Evolutionary conservation across 164 flowering plant genomes (phyloP).

Genomic region (Stephania japonica): DNA sequence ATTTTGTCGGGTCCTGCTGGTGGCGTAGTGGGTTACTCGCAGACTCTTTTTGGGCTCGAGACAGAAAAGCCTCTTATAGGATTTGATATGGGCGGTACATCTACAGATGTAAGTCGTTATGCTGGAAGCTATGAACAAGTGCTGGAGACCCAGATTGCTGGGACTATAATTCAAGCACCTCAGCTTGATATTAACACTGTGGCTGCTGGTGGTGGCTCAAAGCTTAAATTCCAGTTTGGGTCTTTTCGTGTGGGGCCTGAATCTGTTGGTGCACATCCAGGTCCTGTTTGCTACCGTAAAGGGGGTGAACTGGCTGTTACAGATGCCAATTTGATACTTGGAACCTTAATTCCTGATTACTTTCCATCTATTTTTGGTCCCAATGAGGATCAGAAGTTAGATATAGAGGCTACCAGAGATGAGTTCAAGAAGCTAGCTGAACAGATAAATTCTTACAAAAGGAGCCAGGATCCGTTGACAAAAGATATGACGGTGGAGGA

Average conservation of each 20-base stretch:
- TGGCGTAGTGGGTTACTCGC: constrained; percentile 97
- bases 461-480: constrained; percentile 58
- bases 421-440: constrained; percentile 74
- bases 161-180: constrained; percentile 94
- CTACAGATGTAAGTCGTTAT: constrained; percentile 95
- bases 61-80: constrained; percentile 92
- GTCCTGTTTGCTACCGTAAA: constrained; percentile 95
- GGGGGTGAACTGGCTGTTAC: constrained; percentile 96
- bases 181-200: constrained; percentile 97
- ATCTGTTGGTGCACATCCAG: constrained; percentile 98
- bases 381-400: constrained; percentile 78
- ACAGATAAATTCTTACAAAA: constrained; percentile 62
- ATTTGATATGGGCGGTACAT: constrained; percentile 99
- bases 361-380: constrained; percentile 96
- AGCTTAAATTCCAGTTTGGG: constrained; percentile 87
- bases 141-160: constrained; percentile 91
- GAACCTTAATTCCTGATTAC: constrained; percentile 83
- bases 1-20: constrained; percentile 99
- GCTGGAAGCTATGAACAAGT: constrained; percentile 93
- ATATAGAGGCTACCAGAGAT: constrained; percentile 53
- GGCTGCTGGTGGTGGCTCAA: constrained; percentile 99
- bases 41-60: constrained; percentile 82
- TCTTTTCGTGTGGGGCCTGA: constrained; percentile 96
- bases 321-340: constrained; percentile 87
- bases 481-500: constrained; percentile 91